These are phyloP conservation scores for Eucalyptus guilfoylei DNA, from an alignment of 345 rosid genomes.

Conservation along the genomic window DNA sequence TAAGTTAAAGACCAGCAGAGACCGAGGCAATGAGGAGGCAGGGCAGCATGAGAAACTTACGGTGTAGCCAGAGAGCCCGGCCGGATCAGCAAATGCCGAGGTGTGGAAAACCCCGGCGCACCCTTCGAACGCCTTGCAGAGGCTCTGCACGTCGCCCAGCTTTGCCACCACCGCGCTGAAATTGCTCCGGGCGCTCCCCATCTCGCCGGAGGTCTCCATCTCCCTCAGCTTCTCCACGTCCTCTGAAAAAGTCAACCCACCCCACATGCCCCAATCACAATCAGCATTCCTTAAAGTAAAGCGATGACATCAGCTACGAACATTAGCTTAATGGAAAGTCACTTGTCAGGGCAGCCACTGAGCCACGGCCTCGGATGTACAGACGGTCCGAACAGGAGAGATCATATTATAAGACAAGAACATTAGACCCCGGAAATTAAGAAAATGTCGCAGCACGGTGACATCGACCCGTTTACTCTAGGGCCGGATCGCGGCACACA, in stretches of 20 bases:
- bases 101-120: constrained; percentile 88
- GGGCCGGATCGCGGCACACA: not conserved
- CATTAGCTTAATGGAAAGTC: not conserved
- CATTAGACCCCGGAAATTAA: not conserved
- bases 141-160: constrained; percentile 29
- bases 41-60: constrained; percentile 17
- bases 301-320: not conserved
- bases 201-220: constrained; percentile 29
- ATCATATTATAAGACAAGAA: not conserved
- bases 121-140: constrained; percentile 58
- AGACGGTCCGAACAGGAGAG: not conserved
- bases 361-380: not conserved
- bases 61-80: constrained; percentile 89
- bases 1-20: not conserved
- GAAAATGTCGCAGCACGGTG: not conserved
- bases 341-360: not conserved
- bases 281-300: not conserved
- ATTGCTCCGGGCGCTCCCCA: constrained; percentile 5
- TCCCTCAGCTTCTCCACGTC: constrained; percentile 50
- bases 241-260: constrained; percentile 8
- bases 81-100: constrained; percentile 60
- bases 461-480: not conserved
- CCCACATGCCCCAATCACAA: not conserved
- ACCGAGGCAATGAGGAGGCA: not conserved
- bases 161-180: constrained; percentile 39